Base-by-base conservation (phyloP, 192 early-diverging fungal genomes). In the Powellomyces hirtus region DNA sequence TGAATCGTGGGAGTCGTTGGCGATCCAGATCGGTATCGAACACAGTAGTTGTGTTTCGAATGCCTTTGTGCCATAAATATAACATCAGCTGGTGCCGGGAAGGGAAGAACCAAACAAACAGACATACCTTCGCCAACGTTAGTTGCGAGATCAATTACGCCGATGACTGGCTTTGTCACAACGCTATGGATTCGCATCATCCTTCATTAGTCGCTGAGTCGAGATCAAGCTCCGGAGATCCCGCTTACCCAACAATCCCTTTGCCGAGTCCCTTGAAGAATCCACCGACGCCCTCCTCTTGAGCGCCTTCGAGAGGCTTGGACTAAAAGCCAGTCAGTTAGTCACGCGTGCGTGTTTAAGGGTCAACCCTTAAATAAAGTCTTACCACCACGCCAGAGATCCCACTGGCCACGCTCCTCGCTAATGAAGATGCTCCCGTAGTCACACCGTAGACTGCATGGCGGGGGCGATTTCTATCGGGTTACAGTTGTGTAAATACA, bases 261-360 rank as follows among this genome's bases (percentile, higher is more conserved):
- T 92, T 95, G 29, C 95, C 96, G 0, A 99, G 82, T 33, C 97
- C 97, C 68, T 90, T 93, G 75, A 98, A 89, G 73, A 99, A 97
- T 0, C 97, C 97, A 22, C 89, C 89, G 0, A 95, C 87, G 22
- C 97, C 95, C 52, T 92, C 90, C 71, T 86, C 87, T 71, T 91
- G 83, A 5, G 88, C 94, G 0, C 95, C 97, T 75, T 94, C 88
- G 14, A 97, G 77, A 2, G 94, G 96, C 49, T 89, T 89, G 13
- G 71, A 78, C n/a, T n/a, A n/a, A n/a, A n/a, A n/a, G n/a, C n/a
- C 57, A 64, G 20, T 50, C 8, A 20, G n/a, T 30, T 31, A 59
- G 31, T 24, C 26, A 50, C 1, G 16, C 8, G 20, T 16, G 45
- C 0, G 61, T 8, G 18, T 38, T 18, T 16, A 38, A 60, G 0